phyloP scores from a whole-genome alignment of 208 protist species.

The Wallacemonas sp. region DNA sequence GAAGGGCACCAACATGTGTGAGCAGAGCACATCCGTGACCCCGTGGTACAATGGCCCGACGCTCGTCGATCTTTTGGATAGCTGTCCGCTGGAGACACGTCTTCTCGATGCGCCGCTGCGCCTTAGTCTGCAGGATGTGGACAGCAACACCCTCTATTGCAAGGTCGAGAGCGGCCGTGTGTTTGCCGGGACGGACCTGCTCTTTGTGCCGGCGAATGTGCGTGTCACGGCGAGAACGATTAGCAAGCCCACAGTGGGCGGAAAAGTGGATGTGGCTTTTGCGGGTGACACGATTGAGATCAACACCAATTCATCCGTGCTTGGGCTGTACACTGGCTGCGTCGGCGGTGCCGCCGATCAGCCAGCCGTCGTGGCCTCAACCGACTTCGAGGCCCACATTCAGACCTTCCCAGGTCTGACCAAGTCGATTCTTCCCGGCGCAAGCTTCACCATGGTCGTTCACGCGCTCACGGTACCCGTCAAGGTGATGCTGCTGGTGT shows the following conservation, averaged over 20 bases:
- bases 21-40: constrained; percentile 20
- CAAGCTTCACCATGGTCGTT: constrained; percentile 65
- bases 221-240: constrained; percentile 53
- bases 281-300: constrained; percentile 81
- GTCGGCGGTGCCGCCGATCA: constrained; percentile 42
- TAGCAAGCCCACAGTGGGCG: constrained; percentile 55
- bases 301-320: constrained; percentile 39
- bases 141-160: constrained; percentile 56
- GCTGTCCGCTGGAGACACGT: constrained; percentile 66
- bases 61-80: constrained; percentile 73
- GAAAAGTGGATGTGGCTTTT: constrained; percentile 62
- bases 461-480: constrained; percentile 74
- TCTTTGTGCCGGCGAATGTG: constrained; percentile 66
- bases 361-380: constrained; percentile 31
- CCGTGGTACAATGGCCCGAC: constrained; percentile 81
- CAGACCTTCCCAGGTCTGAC: constrained; percentile 73
- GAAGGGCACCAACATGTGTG: constrained; percentile 62
- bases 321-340: constrained; percentile 67
- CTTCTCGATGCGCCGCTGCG: constrained; percentile 65
- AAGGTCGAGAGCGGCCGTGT: constrained; percentile 81
- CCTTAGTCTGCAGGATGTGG: constrained; percentile 73
- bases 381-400: constrained; percentile 77
- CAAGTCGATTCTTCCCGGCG: constrained; percentile 69
- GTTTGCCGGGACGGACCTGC: constrained; percentile 36
- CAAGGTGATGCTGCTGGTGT: constrained; percentile 63